Percentiles rank a stretch among this genome's conserved stretches.
These are phyloP conservation scores for Biancaea sappan DNA, from an alignment of 306 rosid genomes.

Conservation along the genomic window DNA sequence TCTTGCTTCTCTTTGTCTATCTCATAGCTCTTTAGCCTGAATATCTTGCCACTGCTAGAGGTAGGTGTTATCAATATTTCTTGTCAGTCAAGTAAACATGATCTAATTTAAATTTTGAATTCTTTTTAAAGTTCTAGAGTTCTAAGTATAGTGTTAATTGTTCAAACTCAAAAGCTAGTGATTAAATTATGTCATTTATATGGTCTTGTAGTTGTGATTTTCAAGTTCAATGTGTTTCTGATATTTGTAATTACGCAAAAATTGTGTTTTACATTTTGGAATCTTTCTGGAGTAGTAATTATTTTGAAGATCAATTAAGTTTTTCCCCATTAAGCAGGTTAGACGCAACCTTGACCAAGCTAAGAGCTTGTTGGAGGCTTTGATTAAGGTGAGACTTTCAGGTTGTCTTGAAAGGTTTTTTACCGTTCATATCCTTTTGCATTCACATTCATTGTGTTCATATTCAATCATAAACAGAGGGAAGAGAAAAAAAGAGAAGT, in stretches of 20 bases:
- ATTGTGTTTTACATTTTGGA: not conserved
- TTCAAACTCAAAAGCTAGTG: not conserved
- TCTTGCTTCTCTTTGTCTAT: not conserved
- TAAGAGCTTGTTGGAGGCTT: constrained; percentile 63
- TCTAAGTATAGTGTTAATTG: not conserved
- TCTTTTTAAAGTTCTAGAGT: not conserved
- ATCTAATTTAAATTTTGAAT: constrained; percentile 6
- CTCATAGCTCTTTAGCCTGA: not conserved
- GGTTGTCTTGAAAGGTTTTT: not conserved
- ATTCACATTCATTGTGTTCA: constrained; percentile 26
- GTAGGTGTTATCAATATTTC: not conserved
- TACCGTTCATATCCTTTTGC: constrained; percentile 6
- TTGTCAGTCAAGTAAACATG: not conserved
- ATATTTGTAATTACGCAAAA: not conserved
- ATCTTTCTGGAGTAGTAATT: not conserved
- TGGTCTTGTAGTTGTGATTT: not conserved
- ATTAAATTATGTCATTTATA: not conserved
- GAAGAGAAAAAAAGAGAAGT: constrained; percentile 90
- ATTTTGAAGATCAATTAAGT: not conserved
- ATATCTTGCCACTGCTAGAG: not conserved
- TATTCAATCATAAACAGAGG: constrained; percentile 59
- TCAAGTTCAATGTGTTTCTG: not conserved
- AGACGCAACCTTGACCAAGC: constrained; percentile 85
- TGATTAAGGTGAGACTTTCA: constrained; percentile 57
- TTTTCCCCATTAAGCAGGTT: constrained; percentile 44